Evolutionary conservation across 1,284 basidiomycete genomes (phyloP).

Genomic region (Boletus semigastroideus): DNA sequence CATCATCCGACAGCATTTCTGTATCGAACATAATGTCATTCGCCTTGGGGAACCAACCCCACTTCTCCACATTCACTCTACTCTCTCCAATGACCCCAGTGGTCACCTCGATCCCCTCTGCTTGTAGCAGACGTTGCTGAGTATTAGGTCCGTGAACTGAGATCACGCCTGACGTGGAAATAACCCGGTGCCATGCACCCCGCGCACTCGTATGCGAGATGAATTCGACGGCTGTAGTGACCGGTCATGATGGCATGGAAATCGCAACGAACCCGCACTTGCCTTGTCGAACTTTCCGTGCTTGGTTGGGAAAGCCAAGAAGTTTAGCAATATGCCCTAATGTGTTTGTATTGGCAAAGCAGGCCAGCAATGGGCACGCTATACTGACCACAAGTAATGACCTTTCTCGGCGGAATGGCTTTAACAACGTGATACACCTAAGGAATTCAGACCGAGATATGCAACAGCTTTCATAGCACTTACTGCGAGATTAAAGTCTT

Average conservation of each 20-base stretch:
- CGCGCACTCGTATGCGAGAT: conserved; percentile 15
- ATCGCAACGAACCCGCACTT: neutral
- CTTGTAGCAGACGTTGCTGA: conserved; percentile 20
- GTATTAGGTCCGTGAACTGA: conserved; percentile 12
- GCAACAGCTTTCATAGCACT: neutral
- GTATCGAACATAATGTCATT: neutral
- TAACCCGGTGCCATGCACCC: conserved; percentile 21
- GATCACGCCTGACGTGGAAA: conserved; percentile 22
- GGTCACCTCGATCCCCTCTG: conserved; percentile 19
- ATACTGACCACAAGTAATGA: conserved; percentile 20
- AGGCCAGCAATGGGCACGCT: neutral
- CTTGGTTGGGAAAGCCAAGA: conserved; percentile 15
- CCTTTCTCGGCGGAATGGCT: conserved; percentile 11
- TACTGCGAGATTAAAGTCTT: conserved; percentile 18
- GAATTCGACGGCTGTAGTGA: conserved; percentile 13
- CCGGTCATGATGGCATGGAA: neutral
- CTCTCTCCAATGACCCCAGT: conserved; percentile 10
- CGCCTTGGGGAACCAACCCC: conserved; percentile 12
- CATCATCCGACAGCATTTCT: neutral
- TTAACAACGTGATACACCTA: conserved; percentile 19
- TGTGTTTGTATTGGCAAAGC: neutral
- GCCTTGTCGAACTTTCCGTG: conserved; percentile 16
- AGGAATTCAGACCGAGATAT: neutral
- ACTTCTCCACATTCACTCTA: conserved; percentile 10
- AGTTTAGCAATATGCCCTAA: conserved; percentile 19